Evolutionary conservation across 768 basidiomycete genomes (phyloP), one percentile per base, ranked within the genome.

Genomic region (Cystofilobasidium capitatum): DNA sequence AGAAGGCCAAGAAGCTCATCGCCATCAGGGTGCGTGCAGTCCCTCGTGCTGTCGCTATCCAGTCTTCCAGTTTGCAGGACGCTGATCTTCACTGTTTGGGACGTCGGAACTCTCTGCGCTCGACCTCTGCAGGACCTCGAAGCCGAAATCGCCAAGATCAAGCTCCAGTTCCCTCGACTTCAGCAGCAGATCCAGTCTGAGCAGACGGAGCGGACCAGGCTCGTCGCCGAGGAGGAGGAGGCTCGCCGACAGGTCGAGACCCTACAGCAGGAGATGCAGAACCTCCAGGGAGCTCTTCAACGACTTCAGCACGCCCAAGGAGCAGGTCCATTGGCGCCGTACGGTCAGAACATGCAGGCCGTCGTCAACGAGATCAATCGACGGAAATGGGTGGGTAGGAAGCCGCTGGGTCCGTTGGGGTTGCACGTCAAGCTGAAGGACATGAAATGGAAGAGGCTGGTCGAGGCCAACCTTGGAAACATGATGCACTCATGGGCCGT

Each of bases 401-500:
- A 66, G 57, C 78, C 78, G 2, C 65, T 80, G 33, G 77, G 79
- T 0, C 94, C 94, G 0, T 79, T 97, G 31, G 94, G 94, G 0
- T 70, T 82, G 58, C 82, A 84, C 74, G 86, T 97, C 72, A 87
- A 85, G 72, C 82, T 90, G 42, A 83, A 80, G 71, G 88, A 93
- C 58, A 78, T 80, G 3, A 72, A 79, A 69, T 97, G 88, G 83
- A 85, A 83, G 0, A 78, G 78, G 0, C 71, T 89, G n/a, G 76
- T 98, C 79, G 86, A 69, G 76, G 76, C 60, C 3, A 82, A 86
- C 71, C 78, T 99, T 5, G 83, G 82, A 5, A 36, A 58, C 3
- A 73, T 80, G 24, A 80, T 98, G 78, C 82, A 79, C 42, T 82
- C 85, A 7, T 97, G 87, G 74, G 88, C 86, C 0, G 81, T 93